These are phyloP conservation scores for Asterophora lycoperdoides DNA, from an alignment of 768 basidiomycete species.

Conservation along the genomic window DNA sequence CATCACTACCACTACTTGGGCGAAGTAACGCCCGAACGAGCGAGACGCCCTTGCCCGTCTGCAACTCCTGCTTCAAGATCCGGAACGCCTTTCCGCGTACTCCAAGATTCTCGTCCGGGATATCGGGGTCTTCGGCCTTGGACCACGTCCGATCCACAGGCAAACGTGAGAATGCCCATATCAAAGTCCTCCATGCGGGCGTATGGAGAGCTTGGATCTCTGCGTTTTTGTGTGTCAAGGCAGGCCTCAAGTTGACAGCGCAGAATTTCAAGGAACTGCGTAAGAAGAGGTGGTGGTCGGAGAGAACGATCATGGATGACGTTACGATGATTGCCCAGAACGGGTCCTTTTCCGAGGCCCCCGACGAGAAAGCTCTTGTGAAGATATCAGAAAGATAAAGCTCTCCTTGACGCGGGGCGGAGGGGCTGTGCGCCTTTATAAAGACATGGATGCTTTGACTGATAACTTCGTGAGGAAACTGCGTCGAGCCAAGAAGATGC, in stretches of 20 bases:
- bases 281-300: constrained; percentile 40
- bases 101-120: constrained; percentile 15
- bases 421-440: constrained; percentile 21
- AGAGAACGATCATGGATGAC: constrained; percentile 45
- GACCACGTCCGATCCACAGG: constrained; percentile 22
- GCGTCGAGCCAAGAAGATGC: constrained; percentile 8
- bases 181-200: constrained; percentile 48
- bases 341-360: constrained; percentile 26
- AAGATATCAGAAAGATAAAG: constrained; percentile 25
- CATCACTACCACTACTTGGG: constrained; percentile 1
- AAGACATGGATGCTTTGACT: constrained; percentile 26
- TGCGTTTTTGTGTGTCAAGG: constrained; percentile 30
- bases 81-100: constrained; percentile 33
- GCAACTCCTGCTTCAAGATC: constrained; percentile 44
- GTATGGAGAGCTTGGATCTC: constrained; percentile 35
- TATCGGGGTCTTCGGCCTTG: constrained; percentile 15
- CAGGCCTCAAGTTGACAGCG: constrained; percentile 28
- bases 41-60: constrained; percentile 38
- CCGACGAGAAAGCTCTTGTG: constrained; percentile 21
- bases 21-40: constrained; percentile 39
- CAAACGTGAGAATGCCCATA: constrained; percentile 48
- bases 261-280: constrained; percentile 36
- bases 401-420: constrained; percentile 1
- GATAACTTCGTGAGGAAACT: constrained; percentile 22
- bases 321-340: constrained; percentile 42